A percentile compares a stretch with the other conserved stretches of the same genome.
Evolutionary conservation across 805 yeast species (phyloP).

Genomic region (Clavispora carvajalis): DNA sequence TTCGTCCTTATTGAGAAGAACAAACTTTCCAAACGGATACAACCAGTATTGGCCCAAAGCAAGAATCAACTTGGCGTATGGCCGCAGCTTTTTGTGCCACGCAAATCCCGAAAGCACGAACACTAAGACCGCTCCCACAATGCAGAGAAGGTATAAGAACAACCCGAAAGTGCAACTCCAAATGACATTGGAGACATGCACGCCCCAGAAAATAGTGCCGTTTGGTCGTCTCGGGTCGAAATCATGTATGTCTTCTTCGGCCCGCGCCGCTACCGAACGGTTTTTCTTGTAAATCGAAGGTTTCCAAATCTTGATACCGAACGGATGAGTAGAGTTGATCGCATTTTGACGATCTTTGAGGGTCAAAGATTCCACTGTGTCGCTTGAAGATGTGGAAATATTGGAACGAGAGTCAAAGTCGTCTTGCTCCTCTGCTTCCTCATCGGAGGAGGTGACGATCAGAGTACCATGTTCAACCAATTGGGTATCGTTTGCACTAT

Average conservation of each 20-base stretch:
- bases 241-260: conserved; percentile 91
- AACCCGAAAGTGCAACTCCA: conserved; percentile 79
- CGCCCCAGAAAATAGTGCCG: conserved; percentile 54
- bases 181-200: conserved; percentile 58
- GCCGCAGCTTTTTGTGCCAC: conserved; percentile 46
- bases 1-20: conserved; percentile 70
- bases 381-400: conserved; percentile 26
- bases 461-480: conserved; percentile 6
- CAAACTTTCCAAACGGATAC: conserved; percentile 87
- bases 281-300: conserved; percentile 93
- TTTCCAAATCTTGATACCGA: conserved; percentile 97
- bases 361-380: conserved; percentile 77
- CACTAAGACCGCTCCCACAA: conserved; percentile 44
- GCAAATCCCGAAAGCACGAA: conserved; percentile 37
- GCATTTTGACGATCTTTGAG: conserved; percentile 92
- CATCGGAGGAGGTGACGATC: conserved; percentile 5
- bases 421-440: conserved; percentile 11
- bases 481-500: not conserved
- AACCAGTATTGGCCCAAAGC: conserved; percentile 67
- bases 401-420: conserved; percentile 22
- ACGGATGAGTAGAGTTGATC: conserved; percentile 93
- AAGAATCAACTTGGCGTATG: conserved; percentile 58
- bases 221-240: conserved; percentile 41
- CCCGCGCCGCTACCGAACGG: conserved; percentile 85
- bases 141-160: conserved; percentile 48